Evolutionary conservation across 306 rosid genomes (phyloP).

Genomic region (Albizia julibrissin): DNA sequence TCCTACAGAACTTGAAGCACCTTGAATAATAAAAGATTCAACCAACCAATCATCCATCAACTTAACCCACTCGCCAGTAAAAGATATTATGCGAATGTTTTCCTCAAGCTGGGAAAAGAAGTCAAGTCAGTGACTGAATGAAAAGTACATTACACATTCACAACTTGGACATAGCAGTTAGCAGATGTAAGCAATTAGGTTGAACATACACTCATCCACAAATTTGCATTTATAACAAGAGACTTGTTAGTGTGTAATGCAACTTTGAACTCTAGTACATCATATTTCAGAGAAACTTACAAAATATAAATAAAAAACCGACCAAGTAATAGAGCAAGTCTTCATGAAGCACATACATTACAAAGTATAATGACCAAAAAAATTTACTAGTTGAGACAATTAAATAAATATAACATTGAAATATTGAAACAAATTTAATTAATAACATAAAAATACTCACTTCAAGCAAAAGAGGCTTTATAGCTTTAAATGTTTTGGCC

Average conservation of each 20-base stretch:
- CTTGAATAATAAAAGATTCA: constrained; percentile 63
- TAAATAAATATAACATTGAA: constrained; percentile 17
- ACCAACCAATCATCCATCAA: constrained; percentile 76
- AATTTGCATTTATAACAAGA: background rate
- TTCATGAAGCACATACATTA: constrained; percentile 1
- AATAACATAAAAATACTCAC: constrained; percentile 51
- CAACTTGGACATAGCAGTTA: constrained; percentile 17
- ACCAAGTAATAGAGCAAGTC: constrained; percentile 16
- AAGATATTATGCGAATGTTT: constrained; percentile 63
- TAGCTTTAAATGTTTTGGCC: constrained; percentile 54
- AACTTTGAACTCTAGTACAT: background rate
- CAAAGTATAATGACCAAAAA: constrained; percentile 4
- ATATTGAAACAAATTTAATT: background rate
- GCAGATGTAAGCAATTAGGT: constrained; percentile 21
- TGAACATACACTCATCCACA: constrained; percentile 10
- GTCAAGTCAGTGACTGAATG: constrained; percentile 23
- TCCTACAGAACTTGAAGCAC: constrained; percentile 54
- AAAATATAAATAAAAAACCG: constrained; percentile 11
- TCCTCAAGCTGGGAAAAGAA: constrained; percentile 75
- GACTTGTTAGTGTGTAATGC: background rate
- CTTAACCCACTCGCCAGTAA: constrained; percentile 83
- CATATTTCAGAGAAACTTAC: constrained; percentile 14
- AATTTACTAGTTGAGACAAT: constrained; percentile 3
- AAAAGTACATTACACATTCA: constrained; percentile 23
- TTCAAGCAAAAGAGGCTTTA: constrained; percentile 71